Conservation (phyloP, 2,329 filamentous ascomycete genomes). For the Epichloe bromicola region DNA sequence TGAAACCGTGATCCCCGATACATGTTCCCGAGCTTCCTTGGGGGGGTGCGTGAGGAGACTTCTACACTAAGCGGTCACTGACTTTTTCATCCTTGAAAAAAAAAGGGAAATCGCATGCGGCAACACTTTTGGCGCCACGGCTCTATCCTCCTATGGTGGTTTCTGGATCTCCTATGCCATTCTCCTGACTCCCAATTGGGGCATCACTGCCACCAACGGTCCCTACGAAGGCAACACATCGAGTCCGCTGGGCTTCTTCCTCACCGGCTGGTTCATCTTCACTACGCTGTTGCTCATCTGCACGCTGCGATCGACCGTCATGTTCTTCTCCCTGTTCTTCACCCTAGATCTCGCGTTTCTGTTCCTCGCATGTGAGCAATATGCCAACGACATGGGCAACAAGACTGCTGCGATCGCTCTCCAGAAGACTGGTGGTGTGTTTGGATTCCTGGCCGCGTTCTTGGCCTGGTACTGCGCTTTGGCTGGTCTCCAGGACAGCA, state of each 20-base stretch:
- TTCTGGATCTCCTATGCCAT: slow-evolving; percentile 73
- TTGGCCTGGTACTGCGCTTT: slow-evolving; percentile 80
- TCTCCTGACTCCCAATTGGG: slow-evolving; percentile 55
- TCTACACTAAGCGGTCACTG: background rate
- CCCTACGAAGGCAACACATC: slow-evolving; percentile 33
- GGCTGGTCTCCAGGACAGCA: slow-evolving; percentile 64
- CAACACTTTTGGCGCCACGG: slow-evolving; percentile 76
- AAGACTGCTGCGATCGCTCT: slow-evolving; percentile 31
- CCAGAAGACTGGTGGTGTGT: slow-evolving; percentile 61
- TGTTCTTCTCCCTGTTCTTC: slow-evolving; percentile 69
- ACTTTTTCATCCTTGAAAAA: slow-evolving; percentile 2
- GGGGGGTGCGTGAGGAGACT: too few species aligned
- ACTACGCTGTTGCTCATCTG: slow-evolving; percentile 60
- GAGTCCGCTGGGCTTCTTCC: slow-evolving; percentile 59
- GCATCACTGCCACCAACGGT: slow-evolving; percentile 34
- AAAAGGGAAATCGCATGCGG: slow-evolving; percentile 68
- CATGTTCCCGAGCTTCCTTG: too few species aligned
- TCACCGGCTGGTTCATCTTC: slow-evolving; percentile 77
- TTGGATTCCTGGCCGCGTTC: slow-evolving; percentile 71
- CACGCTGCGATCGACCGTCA: slow-evolving; percentile 64
- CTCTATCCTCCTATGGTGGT: slow-evolving; percentile 68
- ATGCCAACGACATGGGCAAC: slow-evolving; percentile 38
- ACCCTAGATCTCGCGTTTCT: slow-evolving; percentile 65
- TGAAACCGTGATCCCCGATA: slow-evolving; percentile 8
- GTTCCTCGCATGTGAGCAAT: slow-evolving; percentile 53